These are phyloP conservation scores for Triglochin maritima DNA, from an alignment of 106 monocot species.

Conservation along the genomic window DNA sequence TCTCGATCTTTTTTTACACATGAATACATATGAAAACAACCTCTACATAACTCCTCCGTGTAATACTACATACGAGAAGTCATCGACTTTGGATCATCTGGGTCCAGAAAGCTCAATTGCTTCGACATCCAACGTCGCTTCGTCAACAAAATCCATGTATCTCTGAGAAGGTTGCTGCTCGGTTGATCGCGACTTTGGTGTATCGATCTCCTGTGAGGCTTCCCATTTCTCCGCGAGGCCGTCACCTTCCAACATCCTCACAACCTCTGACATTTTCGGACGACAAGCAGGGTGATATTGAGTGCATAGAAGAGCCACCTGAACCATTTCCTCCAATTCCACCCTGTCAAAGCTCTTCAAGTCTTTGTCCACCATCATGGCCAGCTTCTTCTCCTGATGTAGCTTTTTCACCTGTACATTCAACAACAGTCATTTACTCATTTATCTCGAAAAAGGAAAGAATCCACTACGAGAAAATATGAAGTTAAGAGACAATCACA, in stretches of 20 bases:
- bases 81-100: conserved; percentile 27
- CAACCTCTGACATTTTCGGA: conserved; percentile 93
- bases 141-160: conserved; percentile 60
- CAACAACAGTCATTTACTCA: background rate
- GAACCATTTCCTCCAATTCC: conserved; percentile 91
- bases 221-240: conserved; percentile 93
- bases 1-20: background rate
- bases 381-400: conserved; percentile 66
- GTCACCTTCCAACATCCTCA: conserved; percentile 92
- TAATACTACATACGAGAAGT: too few relatives aligned
- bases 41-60: background rate
- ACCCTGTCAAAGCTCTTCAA: conserved; percentile 59
- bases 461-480: background rate
- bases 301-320: conserved; percentile 83
- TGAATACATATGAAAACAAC: background rate
- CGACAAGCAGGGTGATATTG: conserved; percentile 68
- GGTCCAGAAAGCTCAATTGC: conserved; percentile 97
- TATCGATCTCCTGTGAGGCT: conserved; percentile 50
- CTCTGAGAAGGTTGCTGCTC: conserved; percentile 31
- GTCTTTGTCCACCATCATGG: conserved; percentile 72
- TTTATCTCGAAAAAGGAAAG: too few relatives aligned
- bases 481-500: background rate
- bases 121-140: conserved; percentile 51
- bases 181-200: conserved; percentile 31
- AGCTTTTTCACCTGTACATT: conserved; percentile 68